These are phyloP conservation scores for Apiospora phragmitis DNA, from an alignment of 2,329 filamentous ascomycete species.

Conservation along the genomic window DNA sequence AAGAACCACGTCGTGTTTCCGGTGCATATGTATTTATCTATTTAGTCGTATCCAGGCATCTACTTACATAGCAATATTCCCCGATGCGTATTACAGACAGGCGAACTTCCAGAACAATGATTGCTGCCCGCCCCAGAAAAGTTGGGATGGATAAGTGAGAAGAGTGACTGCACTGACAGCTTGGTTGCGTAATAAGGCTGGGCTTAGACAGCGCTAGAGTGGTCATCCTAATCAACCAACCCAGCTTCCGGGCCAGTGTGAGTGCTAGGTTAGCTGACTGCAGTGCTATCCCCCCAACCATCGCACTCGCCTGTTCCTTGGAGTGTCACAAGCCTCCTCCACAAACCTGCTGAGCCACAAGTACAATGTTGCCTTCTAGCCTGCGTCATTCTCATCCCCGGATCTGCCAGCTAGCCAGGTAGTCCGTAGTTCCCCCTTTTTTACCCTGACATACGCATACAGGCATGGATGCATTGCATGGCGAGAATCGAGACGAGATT, in stretches of 20 bases:
- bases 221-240: neutral
- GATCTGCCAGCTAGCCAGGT: neutral
- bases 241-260: neutral
- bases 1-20: neutral
- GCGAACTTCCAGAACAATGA: neutral
- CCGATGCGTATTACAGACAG: neutral
- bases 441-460: neutral
- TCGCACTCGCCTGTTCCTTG: neutral
- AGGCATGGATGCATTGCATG: neutral
- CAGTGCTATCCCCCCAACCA: neutral
- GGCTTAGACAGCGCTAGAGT: neutral
- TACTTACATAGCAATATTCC: neutral
- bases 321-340: conserved; percentile 1
- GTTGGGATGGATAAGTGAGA: neutral
- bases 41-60: neutral
- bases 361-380: neutral
- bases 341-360: neutral
- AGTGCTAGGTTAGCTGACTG: neutral
- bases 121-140: neutral
- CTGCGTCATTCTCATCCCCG: conserved; percentile 1
- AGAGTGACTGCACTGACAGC: neutral
- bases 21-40: neutral
- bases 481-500: neutral
- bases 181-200: conserved; percentile 1
- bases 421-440: neutral